A percentile compares a stretch with the other conserved stretches of the same genome.
phyloP scores from a whole-genome alignment of 257 asterid species.

The Coffea eugenioides region DNA sequence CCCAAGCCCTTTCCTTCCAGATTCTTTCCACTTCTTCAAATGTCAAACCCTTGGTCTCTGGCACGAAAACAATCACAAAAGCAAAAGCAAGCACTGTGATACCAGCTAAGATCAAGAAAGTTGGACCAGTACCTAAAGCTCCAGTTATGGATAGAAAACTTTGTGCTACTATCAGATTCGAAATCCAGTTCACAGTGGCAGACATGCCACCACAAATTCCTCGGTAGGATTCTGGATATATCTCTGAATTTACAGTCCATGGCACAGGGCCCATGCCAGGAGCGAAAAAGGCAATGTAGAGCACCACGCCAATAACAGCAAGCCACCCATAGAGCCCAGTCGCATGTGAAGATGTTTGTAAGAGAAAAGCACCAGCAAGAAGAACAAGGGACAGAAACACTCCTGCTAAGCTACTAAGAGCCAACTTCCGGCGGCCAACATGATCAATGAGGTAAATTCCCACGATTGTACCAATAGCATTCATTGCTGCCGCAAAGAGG shows the following conservation, averaged over 20 bases:
- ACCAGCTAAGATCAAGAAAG: slow-evolving; percentile 73
- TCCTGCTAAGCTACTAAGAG: slow-evolving; percentile 72
- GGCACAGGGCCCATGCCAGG: slow-evolving; percentile 99
- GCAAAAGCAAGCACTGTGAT: slow-evolving; percentile 62
- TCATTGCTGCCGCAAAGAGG: slow-evolving; percentile 64
- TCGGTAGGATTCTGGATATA: slow-evolving; percentile 77
- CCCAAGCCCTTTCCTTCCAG: slow-evolving; percentile 78
- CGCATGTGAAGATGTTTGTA: slow-evolving; percentile 33
- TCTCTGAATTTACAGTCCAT: slow-evolving; percentile 91
- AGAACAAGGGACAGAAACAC: slow-evolving; percentile 69
- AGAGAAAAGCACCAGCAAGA: slow-evolving; percentile 56
- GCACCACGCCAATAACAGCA: slow-evolving; percentile 71
- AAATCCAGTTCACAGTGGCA: slow-evolving; percentile 90
- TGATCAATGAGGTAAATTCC: slow-evolving; percentile 88
- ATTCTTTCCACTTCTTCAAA: slow-evolving; percentile 78
- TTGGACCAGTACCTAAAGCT: slow-evolving; percentile 60
- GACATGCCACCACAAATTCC: slow-evolving; percentile 96
- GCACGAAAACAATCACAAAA: slow-evolving; percentile 62
- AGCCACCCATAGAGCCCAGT: slow-evolving; percentile 65
- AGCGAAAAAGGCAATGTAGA: slow-evolving; percentile 70
- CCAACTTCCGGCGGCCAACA: slow-evolving; percentile 71
- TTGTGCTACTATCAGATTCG: slow-evolving; percentile 80
- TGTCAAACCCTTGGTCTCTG: slow-evolving; percentile 89
- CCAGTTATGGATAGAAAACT: slow-evolving; percentile 69
- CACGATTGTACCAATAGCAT: slow-evolving; percentile 71